phyloP scores from a whole-genome alignment of 495 filamentous ascomycete genomes.

The Cairneyella variabilis region DNA sequence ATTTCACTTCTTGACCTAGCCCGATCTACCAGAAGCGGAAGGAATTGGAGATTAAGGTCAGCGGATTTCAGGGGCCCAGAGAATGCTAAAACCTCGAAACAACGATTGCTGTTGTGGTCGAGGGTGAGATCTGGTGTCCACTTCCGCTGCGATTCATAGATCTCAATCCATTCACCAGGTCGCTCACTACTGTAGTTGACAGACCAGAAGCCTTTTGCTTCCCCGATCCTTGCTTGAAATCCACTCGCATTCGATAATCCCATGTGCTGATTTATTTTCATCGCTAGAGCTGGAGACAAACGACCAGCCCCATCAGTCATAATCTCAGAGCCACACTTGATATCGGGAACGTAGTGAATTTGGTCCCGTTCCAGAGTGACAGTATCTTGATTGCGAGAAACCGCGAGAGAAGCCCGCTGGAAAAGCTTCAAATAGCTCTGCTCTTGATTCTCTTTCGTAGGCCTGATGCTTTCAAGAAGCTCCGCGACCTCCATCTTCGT shows the following conservation, averaged over 20 bases:
- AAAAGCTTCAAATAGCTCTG: constrained; percentile 51
- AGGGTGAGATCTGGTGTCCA: constrained; percentile 54
- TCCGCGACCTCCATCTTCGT: constrained; percentile 36
- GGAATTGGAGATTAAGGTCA: constrained; percentile 70
- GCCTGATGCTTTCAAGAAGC: constrained; percentile 52
- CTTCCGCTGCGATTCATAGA: constrained; percentile 76
- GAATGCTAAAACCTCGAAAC: constrained; percentile 68
- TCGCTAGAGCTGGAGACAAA: constrained; percentile 63
- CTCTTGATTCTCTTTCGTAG: constrained; percentile 32
- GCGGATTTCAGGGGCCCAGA: constrained; percentile 60
- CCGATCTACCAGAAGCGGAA: constrained; percentile 70
- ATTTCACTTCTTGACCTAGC: constrained; percentile 48
- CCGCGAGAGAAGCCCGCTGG: constrained; percentile 32
- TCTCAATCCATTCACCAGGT: constrained; percentile 60
- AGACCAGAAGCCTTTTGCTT: constrained; percentile 90
- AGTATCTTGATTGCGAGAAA: constrained; percentile 46
- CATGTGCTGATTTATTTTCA: constrained; percentile 53
- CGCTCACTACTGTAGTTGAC: constrained; percentile 43
- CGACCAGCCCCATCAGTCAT: constrained; percentile 85
- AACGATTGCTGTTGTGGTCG: constrained; percentile 44
- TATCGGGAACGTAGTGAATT: constrained; percentile 34
- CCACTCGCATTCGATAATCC: constrained; percentile 61
- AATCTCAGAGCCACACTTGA: constrained; percentile 31
- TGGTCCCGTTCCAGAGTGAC: constrained; percentile 39
- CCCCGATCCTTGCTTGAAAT: constrained; percentile 78